Base-by-base conservation (phyloP, 208 protist genomes). In the Trypanosomatidae sp. region DNA sequence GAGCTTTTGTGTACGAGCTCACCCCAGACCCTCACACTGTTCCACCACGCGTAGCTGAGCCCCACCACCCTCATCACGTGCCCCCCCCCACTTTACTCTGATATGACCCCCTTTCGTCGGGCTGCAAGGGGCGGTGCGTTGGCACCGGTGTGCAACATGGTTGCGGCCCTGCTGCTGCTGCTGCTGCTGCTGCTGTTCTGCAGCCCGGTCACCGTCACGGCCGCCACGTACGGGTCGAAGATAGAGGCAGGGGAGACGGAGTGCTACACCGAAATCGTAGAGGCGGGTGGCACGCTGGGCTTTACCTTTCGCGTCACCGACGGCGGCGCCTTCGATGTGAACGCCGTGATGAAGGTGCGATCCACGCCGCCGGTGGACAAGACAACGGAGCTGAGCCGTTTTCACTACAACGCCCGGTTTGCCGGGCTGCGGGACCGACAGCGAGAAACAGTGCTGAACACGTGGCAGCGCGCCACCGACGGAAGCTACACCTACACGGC, bases 281-380 rank as follows among this genome's bases (percentile, higher is more conserved):
- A 84, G 62, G 85, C 88, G 28, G 87, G 87, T 33, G 90, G 74
- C 36, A 83, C 79, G 22, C 69, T 94, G 28, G 81, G 84, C 64
- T 85, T 95, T 66, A 81, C 65, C 43, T 95, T 95, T 69, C 80
- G 82, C 47, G 90, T 95, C 70, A 90, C 85, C 13, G 80, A 91
- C 73, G 90, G 90, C 65, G 90, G 90, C 33, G 72, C 82, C 30
- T 88, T 93, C 59, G 88, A 95, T 70, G 77, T 95, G 30, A 85
- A 92, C 58, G 88, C 74, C 25, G 67, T 70, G 46, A 77, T 92
- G 80, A 78, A 56, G 46, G 77, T 82, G 55, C 84, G 72, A 25
- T 75, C 58, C 28, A 83, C 82, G 33, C 81, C 81, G 33, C 77
- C 84, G 8, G 69, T 88, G 77, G 58, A 74, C 6, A 71, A 62